phyloP scores from a whole-genome alignment of 2,329 filamentous ascomycete species.

The Cephalotrichum gorgonifer region DNA sequence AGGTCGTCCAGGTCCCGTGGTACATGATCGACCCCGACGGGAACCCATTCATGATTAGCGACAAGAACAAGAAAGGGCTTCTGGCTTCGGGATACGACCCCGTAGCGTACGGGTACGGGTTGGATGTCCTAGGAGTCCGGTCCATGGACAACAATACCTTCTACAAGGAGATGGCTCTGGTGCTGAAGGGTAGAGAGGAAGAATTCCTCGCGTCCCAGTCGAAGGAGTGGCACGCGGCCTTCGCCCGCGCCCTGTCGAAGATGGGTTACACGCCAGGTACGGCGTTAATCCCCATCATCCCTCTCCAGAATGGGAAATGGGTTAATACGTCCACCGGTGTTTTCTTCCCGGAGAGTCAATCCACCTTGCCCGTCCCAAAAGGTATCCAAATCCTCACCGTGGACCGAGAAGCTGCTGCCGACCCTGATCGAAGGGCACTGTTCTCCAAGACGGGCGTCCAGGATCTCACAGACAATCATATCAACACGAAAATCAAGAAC shows the following conservation, averaged over 20 bases:
- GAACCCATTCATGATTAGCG: background rate
- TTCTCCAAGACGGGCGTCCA: background rate
- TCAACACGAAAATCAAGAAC: background rate
- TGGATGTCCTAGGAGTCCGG: background rate
- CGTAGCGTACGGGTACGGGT: background rate
- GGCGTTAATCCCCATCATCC: slow-evolving; percentile 1
- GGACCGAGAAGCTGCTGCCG: background rate
- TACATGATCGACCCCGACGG: background rate
- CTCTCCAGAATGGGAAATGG: slow-evolving; percentile 4
- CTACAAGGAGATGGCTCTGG: background rate
- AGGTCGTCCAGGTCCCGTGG: background rate
- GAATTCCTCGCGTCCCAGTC: background rate
- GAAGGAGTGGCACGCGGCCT: slow-evolving; percentile 2
- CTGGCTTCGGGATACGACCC: background rate
- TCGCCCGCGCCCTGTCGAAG: background rate
- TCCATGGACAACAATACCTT: background rate
- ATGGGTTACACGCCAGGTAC: background rate
- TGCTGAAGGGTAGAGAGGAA: background rate
- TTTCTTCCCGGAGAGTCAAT: background rate
- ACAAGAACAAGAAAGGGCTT: background rate
- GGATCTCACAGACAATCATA: background rate
- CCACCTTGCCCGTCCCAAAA: slow-evolving; percentile 1
- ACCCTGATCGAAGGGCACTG: background rate
- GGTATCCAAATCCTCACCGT: slow-evolving; percentile 3
- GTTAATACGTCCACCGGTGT: background rate